A percentile compares a stretch with the other conserved stretches of the same genome.
Conservation (phyloP, 1,284 basidiomycete genomes). For the Puccinia triticina region DNA sequence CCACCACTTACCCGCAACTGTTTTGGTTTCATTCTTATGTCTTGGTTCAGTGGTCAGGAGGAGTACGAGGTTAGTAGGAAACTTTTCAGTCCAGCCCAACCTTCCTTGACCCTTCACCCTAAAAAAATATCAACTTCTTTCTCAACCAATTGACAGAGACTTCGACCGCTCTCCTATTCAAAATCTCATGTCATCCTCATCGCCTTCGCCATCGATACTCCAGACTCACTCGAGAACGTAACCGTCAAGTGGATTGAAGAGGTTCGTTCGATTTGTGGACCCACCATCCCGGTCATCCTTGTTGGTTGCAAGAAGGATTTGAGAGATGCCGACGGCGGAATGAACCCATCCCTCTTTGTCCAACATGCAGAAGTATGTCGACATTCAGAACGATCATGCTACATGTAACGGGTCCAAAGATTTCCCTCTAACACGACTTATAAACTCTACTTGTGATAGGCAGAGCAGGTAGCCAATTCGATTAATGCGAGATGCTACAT, state of each 20-base stretch:
- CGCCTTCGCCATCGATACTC: conserved; percentile 92
- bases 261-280: conserved; percentile 85
- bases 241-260: conserved; percentile 97
- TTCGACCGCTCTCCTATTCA: conserved; percentile 93
- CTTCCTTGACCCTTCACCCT: background rate
- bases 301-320: conserved; percentile 61
- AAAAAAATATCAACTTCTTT: conserved; percentile 37
- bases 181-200: conserved; percentile 98
- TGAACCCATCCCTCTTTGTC: conserved; percentile 53
- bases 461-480: conserved; percentile 73
- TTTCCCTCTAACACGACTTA: background rate
- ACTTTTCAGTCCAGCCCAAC: background rate
- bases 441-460: conserved; percentile 67
- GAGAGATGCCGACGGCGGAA: conserved; percentile 54
- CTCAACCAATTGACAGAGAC: conserved; percentile 65
- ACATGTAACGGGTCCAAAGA: background rate
- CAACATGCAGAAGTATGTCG: conserved; percentile 32
- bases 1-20: background rate
- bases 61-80: conserved; percentile 77
- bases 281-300: conserved; percentile 64
- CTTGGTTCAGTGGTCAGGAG: conserved; percentile 76
- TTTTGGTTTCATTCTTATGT: conserved; percentile 25
- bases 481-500: conserved; percentile 89
- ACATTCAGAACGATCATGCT: no score
- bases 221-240: conserved; percentile 95